A percentile compares a stretch with the other conserved stretches of the same genome.
phyloP scores from a whole-genome alignment of 1,139 yeast genomes.

The Pichia norvegensis region DNA sequence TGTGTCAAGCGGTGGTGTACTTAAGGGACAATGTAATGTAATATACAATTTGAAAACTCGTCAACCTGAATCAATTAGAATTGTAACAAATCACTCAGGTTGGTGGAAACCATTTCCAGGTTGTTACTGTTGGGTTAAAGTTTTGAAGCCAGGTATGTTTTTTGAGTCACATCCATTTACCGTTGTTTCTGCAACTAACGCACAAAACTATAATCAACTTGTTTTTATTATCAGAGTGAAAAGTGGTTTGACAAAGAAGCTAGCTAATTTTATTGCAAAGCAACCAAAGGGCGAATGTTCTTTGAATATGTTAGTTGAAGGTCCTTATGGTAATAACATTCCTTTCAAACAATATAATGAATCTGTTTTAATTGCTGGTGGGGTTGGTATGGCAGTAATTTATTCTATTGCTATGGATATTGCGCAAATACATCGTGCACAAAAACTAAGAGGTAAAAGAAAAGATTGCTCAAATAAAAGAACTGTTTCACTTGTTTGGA shows the following conservation, averaged over 20 bases:
- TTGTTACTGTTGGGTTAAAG: constrained; percentile 32
- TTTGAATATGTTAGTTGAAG: constrained; percentile 32
- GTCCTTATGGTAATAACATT: constrained; percentile 34
- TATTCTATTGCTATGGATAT: constrained; percentile 32
- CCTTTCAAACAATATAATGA: constrained; percentile 32
- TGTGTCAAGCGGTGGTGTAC: constrained; percentile 34
- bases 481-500: constrained; percentile 27
- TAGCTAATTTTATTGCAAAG: constrained; percentile 27
- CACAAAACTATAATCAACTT: constrained; percentile 29
- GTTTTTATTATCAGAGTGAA: constrained; percentile 33
- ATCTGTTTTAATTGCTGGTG: constrained; percentile 35
- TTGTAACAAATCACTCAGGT: constrained; percentile 33
- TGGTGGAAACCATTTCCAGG: constrained; percentile 38
- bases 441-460: constrained; percentile 21
- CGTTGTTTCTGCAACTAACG: constrained; percentile 28
- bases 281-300: constrained; percentile 23
- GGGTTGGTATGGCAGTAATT: constrained; percentile 35
- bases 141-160: constrained; percentile 35
- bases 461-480: constrained; percentile 3
- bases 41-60: constrained; percentile 17
- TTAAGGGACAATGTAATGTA: constrained; percentile 34
- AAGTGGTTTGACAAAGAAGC: constrained; percentile 31
- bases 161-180: constrained; percentile 59
- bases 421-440: constrained; percentile 29
- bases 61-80: constrained; percentile 27